Conservation (phyloP, 306 rosid species). For the Lithocarpus polystachyus region DNA sequence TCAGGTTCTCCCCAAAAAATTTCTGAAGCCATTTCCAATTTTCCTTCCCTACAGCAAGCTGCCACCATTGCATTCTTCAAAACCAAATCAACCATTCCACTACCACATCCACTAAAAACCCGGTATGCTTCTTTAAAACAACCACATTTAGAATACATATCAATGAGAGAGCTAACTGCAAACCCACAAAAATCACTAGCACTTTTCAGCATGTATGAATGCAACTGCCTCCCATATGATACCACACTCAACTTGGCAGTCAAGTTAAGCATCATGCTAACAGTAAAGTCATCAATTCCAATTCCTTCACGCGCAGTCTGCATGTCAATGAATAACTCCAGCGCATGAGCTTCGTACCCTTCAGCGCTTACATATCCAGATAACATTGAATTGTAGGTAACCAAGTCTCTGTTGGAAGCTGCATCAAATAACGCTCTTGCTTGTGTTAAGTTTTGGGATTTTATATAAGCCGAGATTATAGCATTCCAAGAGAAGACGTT, state of each 20-base stretch:
- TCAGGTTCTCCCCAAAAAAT: slow-evolving; percentile 47
- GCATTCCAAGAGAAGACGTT: slow-evolving; percentile 79
- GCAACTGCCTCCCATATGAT: slow-evolving; percentile 64
- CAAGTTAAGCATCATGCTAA: slow-evolving; percentile 68
- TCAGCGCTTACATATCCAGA: slow-evolving; percentile 51
- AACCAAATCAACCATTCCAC: slow-evolving; percentile 46
- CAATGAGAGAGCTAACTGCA: slow-evolving; percentile 60
- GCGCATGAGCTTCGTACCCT: slow-evolving; percentile 47
- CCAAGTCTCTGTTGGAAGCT: slow-evolving; percentile 54
- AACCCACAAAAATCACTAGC: slow-evolving; percentile 48
- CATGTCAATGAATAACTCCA: slow-evolving; percentile 55
- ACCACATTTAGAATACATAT: slow-evolving; percentile 80
- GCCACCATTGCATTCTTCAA: slow-evolving; percentile 79
- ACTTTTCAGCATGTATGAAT: slow-evolving; percentile 74
- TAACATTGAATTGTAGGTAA: slow-evolving; percentile 67
- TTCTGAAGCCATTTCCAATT: slow-evolving; percentile 56
- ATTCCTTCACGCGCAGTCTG: slow-evolving; percentile 35
- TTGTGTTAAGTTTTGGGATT: slow-evolving; percentile 48
- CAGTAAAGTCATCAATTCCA: slow-evolving; percentile 57
- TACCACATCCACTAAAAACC: slow-evolving; percentile 35
- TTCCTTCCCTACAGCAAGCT: slow-evolving; percentile 72
- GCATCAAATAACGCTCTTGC: slow-evolving; percentile 51
- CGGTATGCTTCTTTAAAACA: slow-evolving; percentile 45
- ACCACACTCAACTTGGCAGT: slow-evolving; percentile 41
- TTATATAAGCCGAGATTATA: slow-evolving; percentile 52